phyloP scores from a whole-genome alignment of 1,284 basidiomycete species.

The Fomitopsis pinicola region DNA sequence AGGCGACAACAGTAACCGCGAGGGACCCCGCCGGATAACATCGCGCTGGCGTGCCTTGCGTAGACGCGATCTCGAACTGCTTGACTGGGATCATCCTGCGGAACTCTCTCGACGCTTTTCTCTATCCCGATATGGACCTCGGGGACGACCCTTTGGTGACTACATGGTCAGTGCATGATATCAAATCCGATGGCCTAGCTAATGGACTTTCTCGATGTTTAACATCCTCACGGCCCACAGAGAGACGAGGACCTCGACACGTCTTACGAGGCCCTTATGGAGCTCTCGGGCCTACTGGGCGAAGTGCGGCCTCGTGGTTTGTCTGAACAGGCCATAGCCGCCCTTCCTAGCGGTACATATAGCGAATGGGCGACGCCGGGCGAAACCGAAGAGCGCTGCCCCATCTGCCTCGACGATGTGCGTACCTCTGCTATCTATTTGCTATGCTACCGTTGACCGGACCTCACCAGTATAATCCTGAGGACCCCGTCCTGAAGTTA shows the following conservation, averaged over 20 bases:
- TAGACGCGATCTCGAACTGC: background rate
- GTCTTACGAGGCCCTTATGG: slow-evolving; percentile 66
- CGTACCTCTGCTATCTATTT: slow-evolving; percentile 25
- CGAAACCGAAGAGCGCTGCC: slow-evolving; percentile 66
- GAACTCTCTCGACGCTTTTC: background rate
- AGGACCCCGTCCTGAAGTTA: slow-evolving; percentile 56
- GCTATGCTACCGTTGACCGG: background rate
- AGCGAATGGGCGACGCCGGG: slow-evolving; percentile 56
- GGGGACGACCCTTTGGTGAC: slow-evolving; percentile 43
- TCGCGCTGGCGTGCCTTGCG: background rate
- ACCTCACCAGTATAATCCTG: slow-evolving; percentile 47
- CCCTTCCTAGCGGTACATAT: slow-evolving; percentile 55
- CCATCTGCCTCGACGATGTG: slow-evolving; percentile 78
- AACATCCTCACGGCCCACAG: slow-evolving; percentile 28
- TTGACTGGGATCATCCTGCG: slow-evolving; percentile 8
- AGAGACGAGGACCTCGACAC: slow-evolving; percentile 68
- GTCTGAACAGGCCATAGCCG: slow-evolving; percentile 51
- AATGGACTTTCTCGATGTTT: background rate
- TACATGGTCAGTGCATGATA: slow-evolving; percentile 45
- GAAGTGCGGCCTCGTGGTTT: slow-evolving; percentile 61
- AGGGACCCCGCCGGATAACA: background rate
- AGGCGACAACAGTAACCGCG: background rate
- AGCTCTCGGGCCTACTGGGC: slow-evolving; percentile 52
- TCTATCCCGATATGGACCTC: slow-evolving; percentile 6
- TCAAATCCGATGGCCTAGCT: background rate